Evolutionary conservation across 208 protist species (phyloP).

Genomic region (Crithidia bombi): DNA sequence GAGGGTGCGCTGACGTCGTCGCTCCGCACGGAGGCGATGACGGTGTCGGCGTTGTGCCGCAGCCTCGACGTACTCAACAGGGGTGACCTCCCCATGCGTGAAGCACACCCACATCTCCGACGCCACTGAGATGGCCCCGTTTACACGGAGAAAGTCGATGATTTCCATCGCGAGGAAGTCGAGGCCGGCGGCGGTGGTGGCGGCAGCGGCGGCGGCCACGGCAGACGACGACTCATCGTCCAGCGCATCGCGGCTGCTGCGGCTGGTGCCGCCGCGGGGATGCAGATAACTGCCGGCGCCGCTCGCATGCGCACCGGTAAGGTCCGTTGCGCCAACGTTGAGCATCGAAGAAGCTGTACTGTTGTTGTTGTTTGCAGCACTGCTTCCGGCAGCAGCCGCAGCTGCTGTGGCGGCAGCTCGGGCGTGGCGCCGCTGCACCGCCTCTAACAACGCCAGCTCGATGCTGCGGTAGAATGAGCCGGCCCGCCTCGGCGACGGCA

Average conservation of each 20-base stretch:
- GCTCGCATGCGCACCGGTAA: not conserved
- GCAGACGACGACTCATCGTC: constrained; percentile 12
- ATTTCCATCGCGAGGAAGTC: constrained; percentile 69
- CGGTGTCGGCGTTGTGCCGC: constrained; percentile 26
- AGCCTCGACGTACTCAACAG: constrained; percentile 17
- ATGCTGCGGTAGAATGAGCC: constrained; percentile 73
- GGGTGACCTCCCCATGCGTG: constrained; percentile 65
- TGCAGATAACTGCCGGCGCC: constrained; percentile 1
- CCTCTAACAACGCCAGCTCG: constrained; percentile 51
- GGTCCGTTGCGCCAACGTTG: not conserved
- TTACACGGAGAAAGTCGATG: constrained; percentile 73
- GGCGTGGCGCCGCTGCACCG: constrained; percentile 37
- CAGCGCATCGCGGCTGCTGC: constrained; percentile 6
- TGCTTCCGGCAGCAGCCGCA: constrained; percentile 8
- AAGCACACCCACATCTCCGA: constrained; percentile 63
- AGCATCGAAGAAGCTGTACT: not conserved
- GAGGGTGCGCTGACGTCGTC: not conserved
- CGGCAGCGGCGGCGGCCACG: constrained; percentile 9
- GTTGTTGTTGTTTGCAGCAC: constrained; percentile 9
- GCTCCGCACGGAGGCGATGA: constrained; percentile 29
- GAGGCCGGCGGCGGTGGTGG: constrained; percentile 40
- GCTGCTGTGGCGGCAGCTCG: constrained; percentile 24
- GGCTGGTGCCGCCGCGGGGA: not conserved
- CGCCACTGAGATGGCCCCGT: constrained; percentile 56
- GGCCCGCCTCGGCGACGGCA: constrained; percentile 58